Base-by-base conservation (phyloP, 148 eudicot species). In the Fagopyrum esculentum region DNA sequence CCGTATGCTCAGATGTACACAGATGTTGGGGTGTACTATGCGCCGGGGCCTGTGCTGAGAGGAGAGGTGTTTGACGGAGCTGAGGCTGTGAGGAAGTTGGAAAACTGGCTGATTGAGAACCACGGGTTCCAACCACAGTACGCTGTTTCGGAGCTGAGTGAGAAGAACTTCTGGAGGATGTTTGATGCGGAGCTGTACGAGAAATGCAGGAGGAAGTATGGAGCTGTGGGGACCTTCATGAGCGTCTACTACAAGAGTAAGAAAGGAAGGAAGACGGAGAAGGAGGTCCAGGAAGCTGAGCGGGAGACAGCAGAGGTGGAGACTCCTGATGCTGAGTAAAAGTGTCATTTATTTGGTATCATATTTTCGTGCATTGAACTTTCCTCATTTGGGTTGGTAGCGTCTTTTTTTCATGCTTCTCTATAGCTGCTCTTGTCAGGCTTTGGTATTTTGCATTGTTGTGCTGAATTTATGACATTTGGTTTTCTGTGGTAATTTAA, bases 1-100 rank as follows among this genome's bases (percentile, higher is more conserved):
- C 74, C 52, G 5, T 71, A 71, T n/a, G 74, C 74, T 49, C 74
- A 71, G 74, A 71, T 71, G 74, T 71, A 71, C 55, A 71, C 74
- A 19, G 74, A 71, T n/a, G 74, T 71, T 1, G 74, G 74, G 16
- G 74, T 71, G 12, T 71, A 71, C 74, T 71, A 71, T 3, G 74
- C 74, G 7, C 74, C 74, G 0, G 74, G 74, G 30, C 74, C 74
- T 7, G 74, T 71, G 13, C 74, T 71, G 55, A 71, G 74, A 49
- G 74, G 74, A 45, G 74, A 71, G 55, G 74, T 71, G 74, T 71
- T 7, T 71, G 74, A 71, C 10, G 74, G 74, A 17, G 74, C 55
- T 13, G 74, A 71, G 35, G 74, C 74, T 9, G 74, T 71, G 51
- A 46, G 74, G 3, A 71, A 71, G 54, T 8, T 71, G 74, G 74